phyloP scores from a whole-genome alignment of 768 basidiomycete species.

The Lentinula boryana region DNA sequence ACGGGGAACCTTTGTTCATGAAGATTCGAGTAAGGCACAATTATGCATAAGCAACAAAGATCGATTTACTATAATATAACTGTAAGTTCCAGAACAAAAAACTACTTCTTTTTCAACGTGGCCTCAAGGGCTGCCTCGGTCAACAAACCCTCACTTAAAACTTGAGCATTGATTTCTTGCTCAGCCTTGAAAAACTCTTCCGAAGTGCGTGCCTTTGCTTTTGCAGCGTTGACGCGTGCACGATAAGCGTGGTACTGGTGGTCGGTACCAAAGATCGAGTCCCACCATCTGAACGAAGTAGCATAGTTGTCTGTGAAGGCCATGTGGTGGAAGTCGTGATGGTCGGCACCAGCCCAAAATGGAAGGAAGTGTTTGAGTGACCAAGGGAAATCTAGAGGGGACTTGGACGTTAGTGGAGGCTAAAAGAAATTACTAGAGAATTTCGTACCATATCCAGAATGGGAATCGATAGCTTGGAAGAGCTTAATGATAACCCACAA shows the following conservation, averaged over 20 bases:
- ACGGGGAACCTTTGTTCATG: too few species aligned
- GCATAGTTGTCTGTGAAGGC: constrained; percentile 92
- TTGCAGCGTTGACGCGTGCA: constrained; percentile 57
- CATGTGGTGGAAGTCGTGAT: constrained; percentile 99
- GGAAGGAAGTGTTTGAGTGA: constrained; percentile 87
- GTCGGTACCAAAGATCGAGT: constrained; percentile 87
- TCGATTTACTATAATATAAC: too few species aligned
- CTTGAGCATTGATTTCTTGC: background rate
- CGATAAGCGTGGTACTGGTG: constrained; percentile 82
- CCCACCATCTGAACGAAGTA: constrained; percentile 95
- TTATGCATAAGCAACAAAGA: too few species aligned
- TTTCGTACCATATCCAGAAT: constrained; percentile 85
- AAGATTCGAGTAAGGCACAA: too few species aligned
- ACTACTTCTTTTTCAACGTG: background rate
- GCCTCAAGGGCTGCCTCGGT: constrained; percentile 1
- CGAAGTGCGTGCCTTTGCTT: constrained; percentile 23
- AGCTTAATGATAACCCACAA: constrained; percentile 90
- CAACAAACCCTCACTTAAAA: constrained; percentile 1
- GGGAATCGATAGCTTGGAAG: constrained; percentile 96
- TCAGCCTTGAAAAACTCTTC: constrained; percentile 5
- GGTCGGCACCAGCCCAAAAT: constrained; percentile 96
- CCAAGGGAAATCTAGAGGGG: constrained; percentile 85
- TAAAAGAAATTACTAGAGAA: background rate
- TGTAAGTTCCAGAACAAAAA: background rate
- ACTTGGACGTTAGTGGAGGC: background rate